Evolutionary conservation across 2,329 filamentous ascomycete species (phyloP).

Genomic region (Phaeophleospora eucalypticola): DNA sequence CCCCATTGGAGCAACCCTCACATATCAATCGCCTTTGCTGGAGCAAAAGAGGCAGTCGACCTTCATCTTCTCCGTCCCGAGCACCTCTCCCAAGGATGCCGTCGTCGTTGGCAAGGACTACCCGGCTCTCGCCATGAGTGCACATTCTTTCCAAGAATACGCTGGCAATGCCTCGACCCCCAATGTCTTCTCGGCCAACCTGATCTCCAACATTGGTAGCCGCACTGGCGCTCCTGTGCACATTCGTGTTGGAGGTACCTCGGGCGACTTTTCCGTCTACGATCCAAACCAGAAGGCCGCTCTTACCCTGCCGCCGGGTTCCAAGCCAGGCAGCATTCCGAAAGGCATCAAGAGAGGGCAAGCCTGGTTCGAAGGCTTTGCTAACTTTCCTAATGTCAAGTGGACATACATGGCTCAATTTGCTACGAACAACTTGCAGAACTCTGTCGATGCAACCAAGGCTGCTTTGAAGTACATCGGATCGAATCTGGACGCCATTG

Average conservation of each 20-base stretch:
- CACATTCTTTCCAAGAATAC: conserved; percentile 13
- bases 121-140: conserved; percentile 6
- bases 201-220: conserved; percentile 6
- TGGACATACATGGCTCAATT: conserved; percentile 14
- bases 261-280: conserved; percentile 11
- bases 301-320: conserved; percentile 1
- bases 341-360: conserved; percentile 8
- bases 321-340: conserved; percentile 3
- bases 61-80: neutral
- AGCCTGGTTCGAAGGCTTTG: conserved; percentile 12
- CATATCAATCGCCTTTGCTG: conserved; percentile 5
- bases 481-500: conserved; percentile 9
- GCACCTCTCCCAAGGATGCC: neutral
- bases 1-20: conserved; percentile 9
- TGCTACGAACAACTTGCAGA: conserved; percentile 5
- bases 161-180: conserved; percentile 10
- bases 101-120: conserved; percentile 5
- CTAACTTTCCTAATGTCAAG: conserved; percentile 6
- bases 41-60: neutral
- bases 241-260: conserved; percentile 13
- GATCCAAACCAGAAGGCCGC: conserved; percentile 3
- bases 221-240: conserved; percentile 7
- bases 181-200: conserved; percentile 11
- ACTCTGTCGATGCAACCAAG: conserved; percentile 6
- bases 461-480: conserved; percentile 11